These are phyloP conservation scores for Solanum hybrid DNA, from an alignment of 305 asterid species.

Conservation along the genomic window DNA sequence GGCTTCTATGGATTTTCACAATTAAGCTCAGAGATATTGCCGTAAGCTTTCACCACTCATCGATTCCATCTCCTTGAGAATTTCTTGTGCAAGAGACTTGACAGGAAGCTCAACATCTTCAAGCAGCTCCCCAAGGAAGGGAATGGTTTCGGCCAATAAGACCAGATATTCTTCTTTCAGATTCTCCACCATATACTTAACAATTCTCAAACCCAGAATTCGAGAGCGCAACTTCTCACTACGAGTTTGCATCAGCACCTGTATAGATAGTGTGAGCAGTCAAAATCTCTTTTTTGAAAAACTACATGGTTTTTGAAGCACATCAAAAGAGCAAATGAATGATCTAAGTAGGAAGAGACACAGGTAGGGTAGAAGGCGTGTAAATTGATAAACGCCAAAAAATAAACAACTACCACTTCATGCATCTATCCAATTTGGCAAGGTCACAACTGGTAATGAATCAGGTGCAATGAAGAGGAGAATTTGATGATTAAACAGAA, in stretches of 20 bases:
- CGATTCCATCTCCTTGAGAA: slow-evolving; percentile 66
- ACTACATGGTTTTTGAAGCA: neutral
- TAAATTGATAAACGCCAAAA: neutral
- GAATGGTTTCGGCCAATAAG: slow-evolving; percentile 76
- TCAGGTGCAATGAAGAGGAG: neutral
- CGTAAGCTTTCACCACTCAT: slow-evolving; percentile 77
- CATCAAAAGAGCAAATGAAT: neutral
- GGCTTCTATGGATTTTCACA: neutral
- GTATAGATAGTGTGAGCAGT: slow-evolving; percentile 2
- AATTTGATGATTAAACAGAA: neutral
- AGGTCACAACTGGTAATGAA: neutral
- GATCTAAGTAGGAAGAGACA: neutral
- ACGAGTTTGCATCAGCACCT: slow-evolving; percentile 95
- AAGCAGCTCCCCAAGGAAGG: slow-evolving; percentile 80
- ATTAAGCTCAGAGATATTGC: slow-evolving; percentile 42
- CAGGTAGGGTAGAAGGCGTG: neutral
- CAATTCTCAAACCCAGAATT: slow-evolving; percentile 69
- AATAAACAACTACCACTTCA: neutral
- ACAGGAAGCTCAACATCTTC: slow-evolving; percentile 74
- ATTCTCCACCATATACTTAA: slow-evolving; percentile 55
- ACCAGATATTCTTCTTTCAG: slow-evolving; percentile 73
- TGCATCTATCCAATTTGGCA: neutral
- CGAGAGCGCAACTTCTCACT: slow-evolving; percentile 68
- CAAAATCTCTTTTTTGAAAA: neutral
- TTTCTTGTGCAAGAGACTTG: slow-evolving; percentile 78